Evolutionary conservation across 75 land plant genomes (phyloP), one percentile per base, ranked within the genome.

Genomic region (Azolla pinnata): DNA sequence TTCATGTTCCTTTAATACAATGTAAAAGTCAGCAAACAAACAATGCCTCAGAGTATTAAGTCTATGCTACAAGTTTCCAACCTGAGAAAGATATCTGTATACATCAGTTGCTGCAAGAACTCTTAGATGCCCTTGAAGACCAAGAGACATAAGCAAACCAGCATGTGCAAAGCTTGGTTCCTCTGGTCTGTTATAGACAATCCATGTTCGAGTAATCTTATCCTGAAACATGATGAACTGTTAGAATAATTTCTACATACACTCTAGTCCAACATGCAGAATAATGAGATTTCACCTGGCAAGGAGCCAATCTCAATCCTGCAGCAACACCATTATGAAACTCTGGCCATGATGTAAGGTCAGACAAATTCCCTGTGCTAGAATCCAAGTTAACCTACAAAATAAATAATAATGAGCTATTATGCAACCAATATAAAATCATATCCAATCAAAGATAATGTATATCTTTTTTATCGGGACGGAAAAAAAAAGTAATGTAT

Each of bases 301-400:
- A 62, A 7, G 91, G 99, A 23, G 97, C 88, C 44, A 95, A 68
- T 45, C 79, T 74, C 42, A 95, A 70, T 12, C 99, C 97, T 63
- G 97, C 97, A 69, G 99, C 99, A 59, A 95, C 99, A 62, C 97
- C 97, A 80, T 95, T 95, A 63, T 95, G 99, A 72, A 90, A 95
- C 61, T 95, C 97, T 5, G 99, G 91, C 99, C 99, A 95, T 25
- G 86, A 73, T 65, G 68, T 79, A 4, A 95, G 73, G 52, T 95
- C 99, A 51, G 73, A 71, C 2, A 95, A 44, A 50, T 84, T 95
- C 52, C 92, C 83, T 45, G 82, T 60, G 40, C 77, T 84, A 33
- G 84, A 79, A 67, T 90, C 90, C 52, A 95, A 51, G 67, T 95
- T 84, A 28, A 95, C 93, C 97, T 91, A n/a, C n/a, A n/a, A n/a